A percentile compares a stretch with the other conserved stretches of the same genome.
Conservation (phyloP, 495 filamentous ascomycete species). For the Amorphotheca resinae region DNA sequence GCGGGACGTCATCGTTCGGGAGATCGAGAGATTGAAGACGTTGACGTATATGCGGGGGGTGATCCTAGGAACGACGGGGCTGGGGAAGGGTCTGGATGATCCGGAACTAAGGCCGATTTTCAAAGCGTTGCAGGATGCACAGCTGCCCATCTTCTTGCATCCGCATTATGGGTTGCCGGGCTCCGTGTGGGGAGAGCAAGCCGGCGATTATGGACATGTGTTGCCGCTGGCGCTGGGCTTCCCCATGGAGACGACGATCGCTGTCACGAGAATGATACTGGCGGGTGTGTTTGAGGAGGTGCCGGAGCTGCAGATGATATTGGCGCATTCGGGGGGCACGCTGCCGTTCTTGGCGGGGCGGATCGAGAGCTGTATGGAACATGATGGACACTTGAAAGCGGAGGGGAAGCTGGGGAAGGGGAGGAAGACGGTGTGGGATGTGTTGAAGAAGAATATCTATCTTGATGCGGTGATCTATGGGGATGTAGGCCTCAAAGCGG, state of each 20-base stretch:
- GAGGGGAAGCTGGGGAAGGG: constrained; percentile 28
- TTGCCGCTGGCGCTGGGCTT: constrained; percentile 80
- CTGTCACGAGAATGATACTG: constrained; percentile 76
- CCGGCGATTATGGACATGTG: constrained; percentile 72
- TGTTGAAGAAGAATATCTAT: constrained; percentile 76
- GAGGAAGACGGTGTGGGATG: constrained; percentile 60
- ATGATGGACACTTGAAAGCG: constrained; percentile 60
- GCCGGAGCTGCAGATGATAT: constrained; percentile 52
- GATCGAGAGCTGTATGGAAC: constrained; percentile 75
- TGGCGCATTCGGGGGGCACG: constrained; percentile 84
- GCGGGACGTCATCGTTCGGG: constrained; percentile 42
- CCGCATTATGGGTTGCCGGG: constrained; percentile 84
- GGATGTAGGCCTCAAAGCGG: constrained; percentile 20
- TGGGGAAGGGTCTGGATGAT: constrained; percentile 78
- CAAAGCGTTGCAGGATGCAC: constrained; percentile 47
- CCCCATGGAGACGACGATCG: constrained; percentile 88
- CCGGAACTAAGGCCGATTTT: constrained; percentile 56
- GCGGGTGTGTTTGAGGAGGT: constrained; percentile 76
- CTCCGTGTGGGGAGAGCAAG: constrained; percentile 61
- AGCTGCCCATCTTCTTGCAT: constrained; percentile 69
- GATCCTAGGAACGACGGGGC: constrained; percentile 75
- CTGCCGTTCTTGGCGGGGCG: constrained; percentile 81
- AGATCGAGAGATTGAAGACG: constrained; percentile 47
- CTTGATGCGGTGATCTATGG: constrained; percentile 52
- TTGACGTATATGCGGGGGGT: constrained; percentile 66